Evolutionary conservation across 331 rosid species (phyloP).

Genomic region (Cydonia oblonga): DNA sequence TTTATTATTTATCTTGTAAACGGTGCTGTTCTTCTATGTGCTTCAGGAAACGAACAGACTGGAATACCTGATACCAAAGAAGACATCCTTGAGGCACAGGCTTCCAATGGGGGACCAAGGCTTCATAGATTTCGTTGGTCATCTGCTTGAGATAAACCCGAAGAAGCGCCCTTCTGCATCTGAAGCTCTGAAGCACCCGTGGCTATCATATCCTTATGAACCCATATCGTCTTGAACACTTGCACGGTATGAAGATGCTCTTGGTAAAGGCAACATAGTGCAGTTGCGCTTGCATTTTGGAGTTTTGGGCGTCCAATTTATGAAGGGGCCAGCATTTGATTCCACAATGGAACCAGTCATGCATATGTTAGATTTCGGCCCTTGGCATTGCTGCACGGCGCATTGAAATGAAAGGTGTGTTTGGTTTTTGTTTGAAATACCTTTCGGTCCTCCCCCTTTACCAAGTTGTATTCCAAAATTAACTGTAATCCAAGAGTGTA

Average conservation of each 20-base stretch:
- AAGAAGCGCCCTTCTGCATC: conserved; percentile 90
- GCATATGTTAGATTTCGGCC: conserved; percentile 32
- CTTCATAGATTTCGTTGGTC: conserved; percentile 77
- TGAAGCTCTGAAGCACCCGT: conserved; percentile 88
- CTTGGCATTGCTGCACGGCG: conserved; percentile 28
- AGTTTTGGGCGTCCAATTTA: conserved; percentile 16
- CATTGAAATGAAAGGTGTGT: conserved; percentile 41
- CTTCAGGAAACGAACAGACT: conserved; percentile 81
- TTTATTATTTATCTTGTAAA: neutral
- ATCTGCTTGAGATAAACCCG: conserved; percentile 85
- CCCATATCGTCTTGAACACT: conserved; percentile 83
- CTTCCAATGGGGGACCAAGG: conserved; percentile 99
- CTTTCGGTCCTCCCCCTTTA: conserved; percentile 13
- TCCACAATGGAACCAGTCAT: conserved; percentile 23
- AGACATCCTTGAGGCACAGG: conserved; percentile 90
- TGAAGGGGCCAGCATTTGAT: conserved; percentile 28
- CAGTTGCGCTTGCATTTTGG: conserved; percentile 20
- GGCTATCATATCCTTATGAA: conserved; percentile 94
- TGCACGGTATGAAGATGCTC: conserved; percentile 16
- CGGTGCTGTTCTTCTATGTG: neutral
- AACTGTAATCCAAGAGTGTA: conserved; percentile 43
- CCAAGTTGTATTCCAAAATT: conserved; percentile 37
- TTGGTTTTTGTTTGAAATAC: conserved; percentile 34
- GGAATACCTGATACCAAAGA: conserved; percentile 88
- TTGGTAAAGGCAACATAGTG: conserved; percentile 9